Evolutionary conservation across 176 grass and related monocot species (phyloP).

Genomic region (Eragrostis curvula): DNA sequence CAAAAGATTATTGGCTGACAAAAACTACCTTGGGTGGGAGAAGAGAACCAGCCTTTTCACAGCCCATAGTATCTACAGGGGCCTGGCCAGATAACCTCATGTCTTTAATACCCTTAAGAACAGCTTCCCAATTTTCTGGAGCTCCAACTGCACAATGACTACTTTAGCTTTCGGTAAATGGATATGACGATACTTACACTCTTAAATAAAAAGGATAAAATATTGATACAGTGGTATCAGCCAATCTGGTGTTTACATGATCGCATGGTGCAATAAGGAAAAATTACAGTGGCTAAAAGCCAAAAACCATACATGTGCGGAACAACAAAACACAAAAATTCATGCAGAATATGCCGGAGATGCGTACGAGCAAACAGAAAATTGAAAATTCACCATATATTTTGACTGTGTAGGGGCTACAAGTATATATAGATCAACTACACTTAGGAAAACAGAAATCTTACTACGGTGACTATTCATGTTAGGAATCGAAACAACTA

Average conservation of each 20-base stretch:
- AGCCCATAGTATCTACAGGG: slow-evolving; percentile 90
- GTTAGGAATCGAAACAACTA: neutral
- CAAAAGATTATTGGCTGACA: neutral
- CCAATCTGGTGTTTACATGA: slow-evolving; percentile 9
- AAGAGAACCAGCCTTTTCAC: slow-evolving; percentile 88
- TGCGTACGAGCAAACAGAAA: neutral
- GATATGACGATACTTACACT: neutral
- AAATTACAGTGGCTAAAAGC: neutral
- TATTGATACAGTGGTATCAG: neutral
- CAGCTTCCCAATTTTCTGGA: slow-evolving; percentile 77
- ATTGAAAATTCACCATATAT: neutral
- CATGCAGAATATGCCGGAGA: neutral
- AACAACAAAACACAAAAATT: neutral
- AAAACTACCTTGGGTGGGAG: slow-evolving; percentile 85
- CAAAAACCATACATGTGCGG: neutral
- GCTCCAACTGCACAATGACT: slow-evolving; percentile 42
- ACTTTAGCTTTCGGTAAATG: slow-evolving; percentile 22
- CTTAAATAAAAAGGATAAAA: slow-evolving; percentile 24
- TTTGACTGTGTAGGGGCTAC: neutral
- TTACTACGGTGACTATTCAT: slow-evolving; percentile 6
- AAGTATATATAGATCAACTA: neutral
- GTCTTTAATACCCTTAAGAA: slow-evolving; percentile 86
- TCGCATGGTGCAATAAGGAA: slow-evolving; percentile 13
- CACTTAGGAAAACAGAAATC: slow-evolving; percentile 9
- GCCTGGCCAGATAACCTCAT: slow-evolving; percentile 80